Percentiles rank a stretch among this genome's conserved stretches.
These are phyloP conservation scores for Alectoria sarmentosa DNA, from an alignment of 495 filamentous ascomycete genomes.

Conservation along the genomic window DNA sequence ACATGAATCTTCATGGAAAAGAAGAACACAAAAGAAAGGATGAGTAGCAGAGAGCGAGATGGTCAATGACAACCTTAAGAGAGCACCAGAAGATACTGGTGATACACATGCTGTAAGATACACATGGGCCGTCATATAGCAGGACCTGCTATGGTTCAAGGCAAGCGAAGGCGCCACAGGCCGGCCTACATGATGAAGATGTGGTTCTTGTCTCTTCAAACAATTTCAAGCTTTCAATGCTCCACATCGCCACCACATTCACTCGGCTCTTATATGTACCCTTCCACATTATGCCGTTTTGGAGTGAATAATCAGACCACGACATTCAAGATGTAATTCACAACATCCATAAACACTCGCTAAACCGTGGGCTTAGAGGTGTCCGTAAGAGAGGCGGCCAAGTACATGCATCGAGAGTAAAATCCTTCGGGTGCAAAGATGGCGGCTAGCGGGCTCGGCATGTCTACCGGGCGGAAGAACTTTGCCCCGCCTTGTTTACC, in stretches of 20 bases:
- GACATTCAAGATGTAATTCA: not conserved
- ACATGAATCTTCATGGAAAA: not conserved
- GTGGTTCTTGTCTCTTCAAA: not conserved
- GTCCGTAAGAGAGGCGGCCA: not conserved
- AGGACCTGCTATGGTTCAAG: not conserved
- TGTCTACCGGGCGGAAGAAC: not conserved
- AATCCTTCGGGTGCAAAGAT: not conserved
- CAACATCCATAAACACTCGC: not conserved
- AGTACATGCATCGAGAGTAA: no score
- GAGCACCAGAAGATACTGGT: not conserved
- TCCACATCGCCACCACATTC: conserved; percentile 7
- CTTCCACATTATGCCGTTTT: not conserved
- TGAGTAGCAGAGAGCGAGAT: not conserved
- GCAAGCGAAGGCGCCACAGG: not conserved
- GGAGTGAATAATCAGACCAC: not conserved
- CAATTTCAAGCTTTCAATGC: not conserved
- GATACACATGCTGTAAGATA: no score
- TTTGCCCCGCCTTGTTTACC: conserved; percentile 13
- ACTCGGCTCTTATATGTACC: not conserved
- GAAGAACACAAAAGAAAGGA: not conserved
- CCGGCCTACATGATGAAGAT: not conserved
- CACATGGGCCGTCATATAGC: not conserved
- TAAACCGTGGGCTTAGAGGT: not conserved
- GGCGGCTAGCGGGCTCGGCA: not conserved
- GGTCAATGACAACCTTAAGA: not conserved